Evolutionary conservation across 805 yeast species (phyloP), one percentile per base, ranked within the genome.

Genomic region (Priceomyces fermenticarens): DNA sequence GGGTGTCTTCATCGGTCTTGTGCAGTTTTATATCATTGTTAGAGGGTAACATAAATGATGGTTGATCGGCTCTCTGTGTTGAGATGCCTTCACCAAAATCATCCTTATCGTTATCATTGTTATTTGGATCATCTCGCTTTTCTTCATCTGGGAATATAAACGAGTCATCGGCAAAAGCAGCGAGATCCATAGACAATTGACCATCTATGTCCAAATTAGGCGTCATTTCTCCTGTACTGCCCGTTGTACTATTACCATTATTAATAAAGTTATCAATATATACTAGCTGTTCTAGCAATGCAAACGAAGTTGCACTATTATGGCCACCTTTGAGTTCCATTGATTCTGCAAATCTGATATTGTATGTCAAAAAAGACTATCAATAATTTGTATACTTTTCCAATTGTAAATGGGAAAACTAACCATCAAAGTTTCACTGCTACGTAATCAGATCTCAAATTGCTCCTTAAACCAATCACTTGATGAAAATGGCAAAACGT

Each of bases 141-240:
- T 85, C 91, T 54, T 86, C 93, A 55, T 85, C 93, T 1, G 91
- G 88, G 55, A 85, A 85, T 2, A 85, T 76, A 49, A 85, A 85
- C 2, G 87, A 75, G 44, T 84, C 90, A 52, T 85, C 90, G 0
- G 90, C 91, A 72, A 85, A 85, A 1, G 89, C 90, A 12, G 88
- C 85, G 47, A 85, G 70, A 54, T 85, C 93, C 12, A 70, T 55
- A 23, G 69, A 62, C 9, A 70, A 54, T 47, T 66, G 73, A 7
- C 68, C 70, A 43, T 67, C 72, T 15, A 61, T 54, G 41, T 65
- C 72, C 52, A 54, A 50, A 59, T 63, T 67, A 38, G 69, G 74
- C 41, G 64, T 66, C 67, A 55, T 62, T 48, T 52, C 62, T 23
- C 55, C 56, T 11, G 30, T 17, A 23, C 38, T 35, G 10, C 30